These are phyloP conservation scores for Acacia concinna DNA, from an alignment of 331 rosid genomes.

Conservation along the genomic window DNA sequence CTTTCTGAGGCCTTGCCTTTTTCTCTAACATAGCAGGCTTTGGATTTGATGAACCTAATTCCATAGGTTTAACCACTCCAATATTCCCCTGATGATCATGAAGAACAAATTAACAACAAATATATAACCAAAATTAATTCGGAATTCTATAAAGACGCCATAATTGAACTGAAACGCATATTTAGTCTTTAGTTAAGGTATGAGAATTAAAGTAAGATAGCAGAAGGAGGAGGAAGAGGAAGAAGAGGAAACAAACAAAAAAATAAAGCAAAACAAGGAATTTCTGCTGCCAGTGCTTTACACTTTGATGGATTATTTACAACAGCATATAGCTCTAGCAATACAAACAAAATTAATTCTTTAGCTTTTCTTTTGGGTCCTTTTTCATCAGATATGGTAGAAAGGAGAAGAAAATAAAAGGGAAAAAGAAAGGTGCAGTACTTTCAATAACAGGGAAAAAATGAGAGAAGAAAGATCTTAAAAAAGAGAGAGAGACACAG, in stretches of 20 bases:
- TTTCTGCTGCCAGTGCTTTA: slow-evolving; percentile 26
- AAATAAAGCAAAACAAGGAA: slow-evolving; percentile 31
- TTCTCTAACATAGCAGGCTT: slow-evolving; percentile 50
- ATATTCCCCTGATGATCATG: slow-evolving; percentile 49
- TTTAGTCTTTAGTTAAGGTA: background rate
- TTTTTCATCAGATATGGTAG: slow-evolving; percentile 46
- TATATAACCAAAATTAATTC: background rate
- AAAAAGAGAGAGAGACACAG: slow-evolving; percentile 7
- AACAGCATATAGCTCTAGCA: slow-evolving; percentile 36
- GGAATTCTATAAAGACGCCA: slow-evolving; percentile 38
- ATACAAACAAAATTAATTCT: slow-evolving; percentile 45
- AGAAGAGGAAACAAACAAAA: slow-evolving; percentile 51
- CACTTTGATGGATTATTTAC: slow-evolving; percentile 43
- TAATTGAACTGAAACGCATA: slow-evolving; percentile 3
- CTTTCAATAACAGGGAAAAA: slow-evolving; percentile 45
- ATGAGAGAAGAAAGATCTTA: slow-evolving; percentile 48
- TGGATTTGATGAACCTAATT: slow-evolving; percentile 60
- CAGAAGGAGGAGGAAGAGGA: background rate
- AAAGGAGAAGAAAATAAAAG: slow-evolving; percentile 18
- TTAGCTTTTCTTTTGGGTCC: slow-evolving; percentile 46
- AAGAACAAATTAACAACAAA: background rate
- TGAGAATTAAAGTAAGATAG: slow-evolving; percentile 16
- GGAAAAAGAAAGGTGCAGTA: slow-evolving; percentile 46
- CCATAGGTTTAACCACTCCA: slow-evolving; percentile 70
- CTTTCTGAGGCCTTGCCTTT: slow-evolving; percentile 73